These are phyloP conservation scores for Trichoderma aggressivum DNA, from an alignment of 2,329 filamentous ascomycete genomes.

Conservation along the genomic window DNA sequence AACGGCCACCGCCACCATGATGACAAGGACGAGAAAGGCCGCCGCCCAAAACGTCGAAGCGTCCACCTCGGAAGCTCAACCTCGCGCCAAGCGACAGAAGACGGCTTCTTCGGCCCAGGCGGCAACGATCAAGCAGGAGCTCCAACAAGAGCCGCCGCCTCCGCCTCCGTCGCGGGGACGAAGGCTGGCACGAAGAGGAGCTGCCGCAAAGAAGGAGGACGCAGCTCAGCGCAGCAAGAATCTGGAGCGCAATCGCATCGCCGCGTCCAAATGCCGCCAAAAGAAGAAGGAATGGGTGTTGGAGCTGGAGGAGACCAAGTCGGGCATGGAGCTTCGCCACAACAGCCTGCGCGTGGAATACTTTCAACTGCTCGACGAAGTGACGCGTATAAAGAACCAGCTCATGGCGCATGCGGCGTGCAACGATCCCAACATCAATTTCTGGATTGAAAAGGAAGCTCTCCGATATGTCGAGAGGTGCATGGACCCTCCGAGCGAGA, in stretches of 20 bases:
- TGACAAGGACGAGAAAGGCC: constrained; percentile 1
- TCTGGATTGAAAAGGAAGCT: constrained; percentile 53
- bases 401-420: constrained; percentile 53
- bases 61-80: background rate
- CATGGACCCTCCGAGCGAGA: constrained; percentile 1
- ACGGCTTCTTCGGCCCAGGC: background rate
- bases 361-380: constrained; percentile 41
- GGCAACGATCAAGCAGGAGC: background rate
- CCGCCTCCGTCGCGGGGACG: background rate
- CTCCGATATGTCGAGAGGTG: constrained; percentile 42
- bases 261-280: constrained; percentile 70
- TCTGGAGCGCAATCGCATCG: constrained; percentile 67
- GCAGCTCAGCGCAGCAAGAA: constrained; percentile 48
- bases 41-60: background rate
- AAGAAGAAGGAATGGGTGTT: constrained; percentile 58
- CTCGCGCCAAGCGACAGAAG: constrained; percentile 13
- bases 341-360: constrained; percentile 42
- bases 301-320: constrained; percentile 46
- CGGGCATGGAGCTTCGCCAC: constrained; percentile 44
- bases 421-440: constrained; percentile 50
- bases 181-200: background rate
- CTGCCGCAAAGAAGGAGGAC: constrained; percentile 2
- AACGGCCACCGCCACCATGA: background rate
- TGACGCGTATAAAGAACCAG: constrained; percentile 46
- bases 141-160: background rate